A percentile compares a stretch with the other conserved stretches of the same genome.
Conservation (phyloP, 768 basidiomycete genomes). For the Rhizopogon sp. region DNA sequence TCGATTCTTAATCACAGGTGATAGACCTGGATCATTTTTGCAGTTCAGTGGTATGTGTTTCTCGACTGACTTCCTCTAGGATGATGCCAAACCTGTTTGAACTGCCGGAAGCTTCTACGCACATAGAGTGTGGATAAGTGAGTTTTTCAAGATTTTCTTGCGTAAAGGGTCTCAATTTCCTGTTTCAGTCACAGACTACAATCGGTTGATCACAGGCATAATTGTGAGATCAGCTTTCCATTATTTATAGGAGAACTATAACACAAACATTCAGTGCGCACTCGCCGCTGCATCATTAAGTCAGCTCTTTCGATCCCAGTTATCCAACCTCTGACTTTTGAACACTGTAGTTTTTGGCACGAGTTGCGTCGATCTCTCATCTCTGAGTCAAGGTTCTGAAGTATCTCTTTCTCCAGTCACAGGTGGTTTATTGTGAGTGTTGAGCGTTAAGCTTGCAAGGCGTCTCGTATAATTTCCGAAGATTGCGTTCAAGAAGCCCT, state of each 20-base stretch:
- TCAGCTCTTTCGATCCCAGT: constrained; percentile 10
- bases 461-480: background rate
- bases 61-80: too few relatives aligned
- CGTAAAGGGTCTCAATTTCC: background rate
- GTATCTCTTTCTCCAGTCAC: constrained; percentile 4
- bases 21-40: constrained; percentile 13
- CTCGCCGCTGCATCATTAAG: constrained; percentile 1
- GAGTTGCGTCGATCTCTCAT: constrained; percentile 6
- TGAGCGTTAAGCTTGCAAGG: background rate
- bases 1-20: background rate
- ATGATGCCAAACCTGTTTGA: background rate
- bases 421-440: background rate
- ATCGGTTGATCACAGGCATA: constrained; percentile 7
- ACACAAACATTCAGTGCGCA: constrained; percentile 1
- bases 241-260: background rate
- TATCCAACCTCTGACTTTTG: background rate
- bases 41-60: constrained; percentile 15
- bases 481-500: constrained; percentile 8
- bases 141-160: background rate
- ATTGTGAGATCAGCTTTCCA: too few relatives aligned
- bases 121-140: constrained; percentile 24
- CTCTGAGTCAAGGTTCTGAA: background rate
- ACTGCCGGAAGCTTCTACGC: constrained; percentile 15
- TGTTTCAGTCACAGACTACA: constrained; percentile 13
- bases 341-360: constrained; percentile 9